Base-by-base conservation (phyloP, 768 basidiomycete genomes). In the Phanerochaete sordida region DNA sequence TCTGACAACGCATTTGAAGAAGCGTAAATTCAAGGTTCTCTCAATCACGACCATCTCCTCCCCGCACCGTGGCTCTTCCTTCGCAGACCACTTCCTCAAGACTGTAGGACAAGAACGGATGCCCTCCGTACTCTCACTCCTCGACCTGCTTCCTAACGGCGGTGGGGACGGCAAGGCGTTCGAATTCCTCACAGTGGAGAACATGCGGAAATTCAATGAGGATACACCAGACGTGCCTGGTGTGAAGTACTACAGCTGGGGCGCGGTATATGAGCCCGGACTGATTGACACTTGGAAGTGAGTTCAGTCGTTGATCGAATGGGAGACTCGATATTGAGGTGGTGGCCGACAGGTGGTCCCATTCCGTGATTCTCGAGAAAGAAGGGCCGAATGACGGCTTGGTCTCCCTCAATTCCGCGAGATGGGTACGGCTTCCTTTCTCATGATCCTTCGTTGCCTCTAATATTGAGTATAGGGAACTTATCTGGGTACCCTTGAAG, bases 141-240 rank as follows among this genome's bases (percentile, higher is more conserved):
- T 99, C 23, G 90, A 94, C 63, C 70, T 97, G 44, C 82, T 94
- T 2, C 91, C 95, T 0, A 96, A 91, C 59, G 92, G 95, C 11
- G 92, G 93, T 1, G 97, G 97, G 11, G 95, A 98, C 64, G 97
- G 97, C 8, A 88, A 85, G 63, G 97, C 97, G 3, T 98, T 99
- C 63, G 86, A 93, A 68, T 89, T 81, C 58, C 84, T 99, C 47
- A 95, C 94, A 0, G 73, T 87, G 8, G 85, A 88, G 28, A 86
- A 85, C 62, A 99, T 98, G 96, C 81, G 81, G 35, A 73, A 80
- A 53, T 99, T 99, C 76, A 99, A 99, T 69, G 84, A 89, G 58
- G 80, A 87, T 35, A 92, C 92, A 0, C 90, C 91, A 0, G 87
- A 98, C 65, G 81, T 88, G 0, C 78, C 82, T 1, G 84, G 82